Conservation (phyloP, 768 basidiomycete species). For the Russula foetens region DNA sequence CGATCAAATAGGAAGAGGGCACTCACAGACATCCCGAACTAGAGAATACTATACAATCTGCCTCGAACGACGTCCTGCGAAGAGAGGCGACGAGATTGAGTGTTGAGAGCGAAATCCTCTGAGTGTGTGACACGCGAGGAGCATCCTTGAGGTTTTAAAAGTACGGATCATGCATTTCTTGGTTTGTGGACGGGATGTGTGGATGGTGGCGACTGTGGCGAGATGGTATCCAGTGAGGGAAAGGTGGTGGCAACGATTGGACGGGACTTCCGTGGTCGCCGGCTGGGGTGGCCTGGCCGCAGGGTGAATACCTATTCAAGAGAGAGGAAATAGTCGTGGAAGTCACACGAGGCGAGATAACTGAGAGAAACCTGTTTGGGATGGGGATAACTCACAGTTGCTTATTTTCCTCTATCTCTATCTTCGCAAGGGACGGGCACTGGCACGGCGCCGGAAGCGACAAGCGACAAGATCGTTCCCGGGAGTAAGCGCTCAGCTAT, state of each 20-base stretch:
- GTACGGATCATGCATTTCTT: not conserved
- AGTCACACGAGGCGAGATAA: not conserved
- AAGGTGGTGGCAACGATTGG: not conserved
- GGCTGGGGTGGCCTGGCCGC: too few species aligned
- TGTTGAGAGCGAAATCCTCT: not conserved
- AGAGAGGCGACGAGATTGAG: not conserved
- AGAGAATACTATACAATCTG: not conserved
- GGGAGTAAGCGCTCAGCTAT: conserved; percentile 2
- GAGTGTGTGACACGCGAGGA: not conserved
- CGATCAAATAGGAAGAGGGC: not conserved
- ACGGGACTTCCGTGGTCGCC: too few species aligned
- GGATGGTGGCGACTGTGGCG: not conserved
- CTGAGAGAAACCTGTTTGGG: not conserved
- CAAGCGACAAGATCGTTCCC: not conserved
- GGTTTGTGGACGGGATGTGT: not conserved
- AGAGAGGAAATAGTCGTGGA: too few species aligned
- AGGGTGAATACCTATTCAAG: too few species aligned
- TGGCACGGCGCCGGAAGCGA: too few species aligned
- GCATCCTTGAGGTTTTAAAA: not conserved
- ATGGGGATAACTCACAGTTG: not conserved
- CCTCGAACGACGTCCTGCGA: not conserved
- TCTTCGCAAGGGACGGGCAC: not conserved
- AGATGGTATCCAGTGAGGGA: not conserved
- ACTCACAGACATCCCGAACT: conserved; percentile 6
- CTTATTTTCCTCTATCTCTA: not conserved